Conservation (phyloP, 495 filamentous ascomycete genomes). For the Talaromyces trachyspermus region DNA sequence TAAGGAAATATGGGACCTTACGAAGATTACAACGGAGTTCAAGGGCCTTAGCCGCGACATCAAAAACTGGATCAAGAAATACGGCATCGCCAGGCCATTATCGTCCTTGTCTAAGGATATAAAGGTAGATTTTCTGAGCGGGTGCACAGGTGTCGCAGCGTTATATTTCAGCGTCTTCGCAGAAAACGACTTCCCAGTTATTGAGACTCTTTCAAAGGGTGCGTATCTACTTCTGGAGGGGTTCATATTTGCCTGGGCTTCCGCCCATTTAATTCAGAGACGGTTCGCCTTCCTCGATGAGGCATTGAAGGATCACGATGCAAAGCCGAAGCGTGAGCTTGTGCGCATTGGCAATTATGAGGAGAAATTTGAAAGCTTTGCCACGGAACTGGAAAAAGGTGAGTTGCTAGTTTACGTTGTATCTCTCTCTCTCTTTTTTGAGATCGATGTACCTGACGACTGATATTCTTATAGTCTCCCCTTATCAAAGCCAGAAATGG, state of each 20-base stretch:
- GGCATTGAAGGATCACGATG: not conserved
- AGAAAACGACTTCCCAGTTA: not conserved
- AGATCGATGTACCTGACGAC: too few relatives aligned
- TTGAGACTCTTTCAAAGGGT: not conserved
- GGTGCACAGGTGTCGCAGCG: not conserved
- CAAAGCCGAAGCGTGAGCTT: too few relatives aligned
- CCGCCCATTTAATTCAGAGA: not conserved
- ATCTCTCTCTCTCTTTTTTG: too few relatives aligned
- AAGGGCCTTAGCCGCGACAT: not conserved
- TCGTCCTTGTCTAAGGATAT: not conserved
- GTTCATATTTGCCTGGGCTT: not conserved
- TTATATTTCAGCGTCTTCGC: not conserved
- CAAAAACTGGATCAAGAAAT: not conserved
- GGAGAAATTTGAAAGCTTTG: too few relatives aligned
- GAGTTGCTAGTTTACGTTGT: too few relatives aligned
- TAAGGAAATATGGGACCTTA: not conserved
- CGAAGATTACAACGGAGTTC: not conserved
- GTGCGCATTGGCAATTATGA: too few relatives aligned
- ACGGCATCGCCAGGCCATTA: not conserved
- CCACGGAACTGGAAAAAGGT: too few relatives aligned
- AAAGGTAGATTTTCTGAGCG: not conserved
- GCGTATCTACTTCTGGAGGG: not conserved
- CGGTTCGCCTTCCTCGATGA: not conserved
- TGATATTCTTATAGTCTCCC: too few relatives aligned
- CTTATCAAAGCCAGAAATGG: too few relatives aligned